These are phyloP conservation scores for Monilinia laxa DNA, from an alignment of 2,329 filamentous ascomycete species.

Conservation along the genomic window DNA sequence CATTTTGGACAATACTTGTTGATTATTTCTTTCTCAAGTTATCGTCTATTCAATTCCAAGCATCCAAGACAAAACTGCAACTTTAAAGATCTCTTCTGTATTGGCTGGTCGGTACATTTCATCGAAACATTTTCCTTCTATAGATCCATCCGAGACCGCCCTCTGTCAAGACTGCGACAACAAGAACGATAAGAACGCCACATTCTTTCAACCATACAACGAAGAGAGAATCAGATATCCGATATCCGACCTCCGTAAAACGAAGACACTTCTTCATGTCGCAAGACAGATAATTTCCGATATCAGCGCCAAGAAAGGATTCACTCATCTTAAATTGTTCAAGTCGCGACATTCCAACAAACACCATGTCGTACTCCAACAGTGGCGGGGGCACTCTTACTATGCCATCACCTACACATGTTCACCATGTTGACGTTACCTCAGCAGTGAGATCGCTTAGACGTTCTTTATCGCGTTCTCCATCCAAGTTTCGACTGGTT, in stretches of 20 bases:
- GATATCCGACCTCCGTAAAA: constrained; percentile 16
- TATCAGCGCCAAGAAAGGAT: constrained; percentile 6
- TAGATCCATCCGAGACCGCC: not conserved
- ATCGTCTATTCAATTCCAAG: constrained; percentile 47
- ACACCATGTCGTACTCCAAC: constrained; percentile 57
- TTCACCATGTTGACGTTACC: constrained; percentile 78
- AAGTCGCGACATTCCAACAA: constrained; percentile 32
- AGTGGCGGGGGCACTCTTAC: constrained; percentile 74
- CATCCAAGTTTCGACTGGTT: constrained; percentile 78
- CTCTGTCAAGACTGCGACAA: not conserved
- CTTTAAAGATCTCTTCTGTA: constrained; percentile 19
- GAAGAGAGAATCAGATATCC: constrained; percentile 18
- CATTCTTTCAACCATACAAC: not conserved
- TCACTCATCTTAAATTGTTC: constrained; percentile 19
- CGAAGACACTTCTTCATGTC: constrained; percentile 21
- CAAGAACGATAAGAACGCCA: constrained; percentile 13
- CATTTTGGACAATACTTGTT: constrained; percentile 20
- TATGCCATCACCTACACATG: constrained; percentile 80
- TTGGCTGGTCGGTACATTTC: constrained; percentile 6
- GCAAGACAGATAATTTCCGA: constrained; percentile 22
- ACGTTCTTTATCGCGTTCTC: constrained; percentile 88
- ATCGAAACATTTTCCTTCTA: not conserved
- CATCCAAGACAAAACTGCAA: constrained; percentile 41
- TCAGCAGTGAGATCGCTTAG: constrained; percentile 79
- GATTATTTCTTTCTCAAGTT: constrained; percentile 19